These are phyloP conservation scores for Kwoniella newhampshirensis DNA, from an alignment of 768 basidiomycete genomes.

Conservation along the genomic window DNA sequence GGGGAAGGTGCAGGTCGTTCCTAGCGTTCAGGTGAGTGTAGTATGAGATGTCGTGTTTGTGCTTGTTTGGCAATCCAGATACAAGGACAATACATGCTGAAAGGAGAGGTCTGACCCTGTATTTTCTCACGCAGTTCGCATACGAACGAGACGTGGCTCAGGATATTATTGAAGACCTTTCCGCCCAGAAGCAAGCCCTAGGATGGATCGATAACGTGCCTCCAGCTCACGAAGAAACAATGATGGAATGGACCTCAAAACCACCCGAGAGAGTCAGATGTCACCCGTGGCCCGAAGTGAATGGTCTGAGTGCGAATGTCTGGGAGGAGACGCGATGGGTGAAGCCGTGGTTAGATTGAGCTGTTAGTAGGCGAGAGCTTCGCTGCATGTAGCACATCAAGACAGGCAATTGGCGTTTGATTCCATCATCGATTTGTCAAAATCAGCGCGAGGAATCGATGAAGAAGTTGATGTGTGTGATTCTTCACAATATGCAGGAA, in stretches of 20 bases:
- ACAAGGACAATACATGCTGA: neutral
- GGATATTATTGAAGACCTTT: constrained; percentile 32
- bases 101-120: neutral
- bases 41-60: too few relatives aligned
- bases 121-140: constrained; percentile 32
- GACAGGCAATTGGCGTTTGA: too few relatives aligned
- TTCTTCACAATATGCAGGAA: too few relatives aligned
- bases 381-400: too few relatives aligned
- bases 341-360: constrained; percentile 23
- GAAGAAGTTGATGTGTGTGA: too few relatives aligned
- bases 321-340: constrained; percentile 50
- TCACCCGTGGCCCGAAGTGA: constrained; percentile 51
- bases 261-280: constrained; percentile 50
- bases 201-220: constrained; percentile 48
- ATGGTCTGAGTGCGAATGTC: constrained; percentile 48
- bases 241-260: constrained; percentile 31
- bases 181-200: constrained; percentile 24
- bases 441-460: too few relatives aligned
- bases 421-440: too few relatives aligned
- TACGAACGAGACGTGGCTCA: constrained; percentile 44
- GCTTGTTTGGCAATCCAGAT: too few relatives aligned
- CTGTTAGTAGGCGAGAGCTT: too few relatives aligned
- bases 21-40: constrained; percentile 49
- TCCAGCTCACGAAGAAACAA: constrained; percentile 21
- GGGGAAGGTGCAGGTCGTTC: constrained; percentile 49